Evolutionary conservation across 176 grass and related monocot species (phyloP), one percentile per base, ranked within the genome.

Genomic region (Rhynchospora tenuis): DNA sequence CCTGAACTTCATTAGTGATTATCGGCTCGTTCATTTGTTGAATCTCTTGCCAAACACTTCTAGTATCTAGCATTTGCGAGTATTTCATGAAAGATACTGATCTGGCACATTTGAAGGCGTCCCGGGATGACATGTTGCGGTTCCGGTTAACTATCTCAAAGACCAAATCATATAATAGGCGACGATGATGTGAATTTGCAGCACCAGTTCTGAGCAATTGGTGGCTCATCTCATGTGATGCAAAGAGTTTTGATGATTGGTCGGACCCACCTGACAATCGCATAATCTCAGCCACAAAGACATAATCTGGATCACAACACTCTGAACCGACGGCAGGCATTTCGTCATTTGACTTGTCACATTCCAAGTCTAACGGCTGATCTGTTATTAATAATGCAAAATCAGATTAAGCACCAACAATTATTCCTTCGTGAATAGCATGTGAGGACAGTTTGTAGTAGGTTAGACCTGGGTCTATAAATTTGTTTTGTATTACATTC

Each of bases 281-380:
- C 72, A 99, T 72, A 0, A 91, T 62, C 17, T 93, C 74, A 5
- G 83, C 89, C 74, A 99, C 89, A 85, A 91, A 99, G 23, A 56
- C 68, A 78, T 85, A 93, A 38, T 95, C 94, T 12, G 84, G 81
- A 88, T 94, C 85, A n/a, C 2, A 11, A 0, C 55, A 20, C 0
- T 78, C 19, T 2, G 70, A 85, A 42, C 81, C 89, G 17, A 50
- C 68, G 0, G 22, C 15, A 72, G 84, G 46, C 0, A 74, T 59
- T 80, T 61, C 55, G 7, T 59, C 78, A 13, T 6, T 82, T 50
- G 79, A 88, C 69, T 78, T 85, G 38, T 94, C 72, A 12, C 76
- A 74, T 11, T 87, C 84, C 0, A 38, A 48, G 45, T 82, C 59
- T 45, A 82, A 47, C 8, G 13, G 19, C 46, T 61, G 59, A 63